Base-by-base conservation (phyloP, 768 basidiomycete species). In the Atractiella rhizophila region DNA sequence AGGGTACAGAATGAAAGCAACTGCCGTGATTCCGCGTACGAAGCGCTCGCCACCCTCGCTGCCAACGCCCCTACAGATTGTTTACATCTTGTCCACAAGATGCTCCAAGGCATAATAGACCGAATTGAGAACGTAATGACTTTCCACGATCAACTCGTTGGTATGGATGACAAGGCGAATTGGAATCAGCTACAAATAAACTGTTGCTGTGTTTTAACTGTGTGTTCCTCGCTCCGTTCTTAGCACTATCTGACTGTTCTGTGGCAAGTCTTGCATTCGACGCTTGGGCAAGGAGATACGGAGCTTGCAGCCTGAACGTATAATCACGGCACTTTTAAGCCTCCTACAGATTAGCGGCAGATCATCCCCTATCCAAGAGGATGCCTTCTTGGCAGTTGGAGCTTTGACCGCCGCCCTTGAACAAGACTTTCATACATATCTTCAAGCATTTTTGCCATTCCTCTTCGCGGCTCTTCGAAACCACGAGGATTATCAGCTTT, bases 121-220 rank as follows among this genome's bases (percentile, higher is more conserved):
- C 70, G 91, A 29, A 86, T 88, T 72, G 85, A 94, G 53, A 76
- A 76, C 30, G 65, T 98, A 15, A 57, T 96, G 28, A 62, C 60
- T 37, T 71, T 94, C 63, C 79, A 82, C 66, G 81, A 78, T 58
- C 86, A 96, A 62, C 76, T 96, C 43, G 65, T 98, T 28, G 91
- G 91, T 32, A 66, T 74, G 15, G 91, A 98, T 59, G 91, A 98
- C 55, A 74, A 81, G 47, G 86, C 85, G 60, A 98, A 91, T 63
- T 91, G 88, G 85, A 91, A 91, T 55, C 88, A 98, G 57, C 66
- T 98, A 20, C 86, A 91, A 58, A 76, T 81, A 61, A 91, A 88
- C 62, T 68, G 94, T 51, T 91, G 85, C 58, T 73, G 76, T 49
- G 78, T 91, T 35, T 66, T 80, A 39, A 77, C 81, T 40, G 81